Evolutionary conservation across 2,329 filamentous ascomycete species (phyloP).

Genomic region (Bisporella sp.): DNA sequence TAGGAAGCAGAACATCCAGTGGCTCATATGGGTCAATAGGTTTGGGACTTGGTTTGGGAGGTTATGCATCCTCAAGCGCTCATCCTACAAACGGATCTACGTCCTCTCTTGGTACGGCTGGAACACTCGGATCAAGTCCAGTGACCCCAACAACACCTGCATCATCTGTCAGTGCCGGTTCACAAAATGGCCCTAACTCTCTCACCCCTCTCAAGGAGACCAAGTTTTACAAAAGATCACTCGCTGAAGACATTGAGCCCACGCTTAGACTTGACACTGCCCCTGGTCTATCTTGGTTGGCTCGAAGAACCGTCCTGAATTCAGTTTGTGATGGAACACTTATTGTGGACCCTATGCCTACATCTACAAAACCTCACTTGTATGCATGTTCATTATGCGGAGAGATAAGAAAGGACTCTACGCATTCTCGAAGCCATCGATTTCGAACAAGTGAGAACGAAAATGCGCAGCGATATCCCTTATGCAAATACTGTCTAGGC

Average conservation of each 20-base stretch:
- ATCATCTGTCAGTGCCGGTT: conserved; percentile 41
- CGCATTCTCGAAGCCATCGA: conserved; percentile 72
- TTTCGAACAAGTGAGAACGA: conserved; percentile 86
- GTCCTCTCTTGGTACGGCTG: conserved; percentile 46
- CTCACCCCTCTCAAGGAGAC: conserved; percentile 74
- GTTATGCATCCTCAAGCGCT: conserved; percentile 34
- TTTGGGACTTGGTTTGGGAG: conserved; percentile 37
- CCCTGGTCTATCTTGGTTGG: conserved; percentile 89
- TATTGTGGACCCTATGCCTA: conserved; percentile 80
- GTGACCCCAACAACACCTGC: conserved; percentile 52
- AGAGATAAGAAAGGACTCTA: conserved; percentile 64
- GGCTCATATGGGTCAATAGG: conserved; percentile 58
- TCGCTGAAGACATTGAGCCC: conserved; percentile 90
- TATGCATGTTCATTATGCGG: conserved; percentile 75
- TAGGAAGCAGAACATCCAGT: conserved; percentile 61
- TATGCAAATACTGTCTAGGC: conserved; percentile 82
- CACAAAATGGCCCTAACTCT: conserved; percentile 28
- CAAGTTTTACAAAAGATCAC: conserved; percentile 85
- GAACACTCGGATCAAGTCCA: conserved; percentile 45
- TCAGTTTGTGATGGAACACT: conserved; percentile 80
- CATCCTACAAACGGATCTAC: conserved; percentile 53
- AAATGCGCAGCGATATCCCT: conserved; percentile 78
- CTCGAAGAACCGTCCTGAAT: conserved; percentile 74
- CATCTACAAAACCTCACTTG: conserved; percentile 37
- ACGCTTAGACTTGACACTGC: conserved; percentile 84